Conservation (phyloP, 495 filamentous ascomycete species). For the Penicillium paradoxum region DNA sequence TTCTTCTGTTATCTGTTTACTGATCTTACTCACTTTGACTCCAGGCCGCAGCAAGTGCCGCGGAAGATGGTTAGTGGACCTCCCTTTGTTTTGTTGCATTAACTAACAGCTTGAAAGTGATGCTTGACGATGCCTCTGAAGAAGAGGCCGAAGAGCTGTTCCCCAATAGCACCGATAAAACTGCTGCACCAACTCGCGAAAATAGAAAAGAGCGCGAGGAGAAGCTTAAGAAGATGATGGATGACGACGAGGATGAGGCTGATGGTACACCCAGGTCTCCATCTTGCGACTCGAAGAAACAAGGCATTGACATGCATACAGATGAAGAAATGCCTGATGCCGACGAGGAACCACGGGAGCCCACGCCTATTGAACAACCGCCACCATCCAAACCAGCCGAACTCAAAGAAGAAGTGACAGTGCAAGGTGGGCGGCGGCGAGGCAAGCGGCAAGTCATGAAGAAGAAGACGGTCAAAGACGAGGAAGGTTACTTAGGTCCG, state of each 20-base stretch:
- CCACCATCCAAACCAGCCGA: conserved; percentile 36
- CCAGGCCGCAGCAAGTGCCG: conserved; percentile 22
- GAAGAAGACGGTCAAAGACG: conserved; percentile 86
- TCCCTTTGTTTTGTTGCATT: background rate
- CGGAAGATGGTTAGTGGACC: conserved; percentile 51
- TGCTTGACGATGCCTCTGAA: conserved; percentile 60
- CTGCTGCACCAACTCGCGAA: conserved; percentile 41
- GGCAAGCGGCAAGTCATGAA: conserved; percentile 80
- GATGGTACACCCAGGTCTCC: conserved; percentile 15
- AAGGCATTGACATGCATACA: conserved; percentile 8
- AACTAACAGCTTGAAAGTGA: conserved; percentile 22
- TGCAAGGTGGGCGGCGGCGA: conserved; percentile 63
- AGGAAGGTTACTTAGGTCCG: conserved; percentile 88
- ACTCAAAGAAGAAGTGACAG: conserved; percentile 41
- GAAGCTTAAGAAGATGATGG: conserved; percentile 79
- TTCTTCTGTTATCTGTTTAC: background rate
- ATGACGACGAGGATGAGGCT: conserved; percentile 50
- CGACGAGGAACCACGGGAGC: conserved; percentile 47
- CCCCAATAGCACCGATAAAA: conserved; percentile 35
- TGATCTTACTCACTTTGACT: conserved; percentile 10
- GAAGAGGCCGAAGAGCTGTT: conserved; percentile 67
- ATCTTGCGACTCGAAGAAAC: background rate
- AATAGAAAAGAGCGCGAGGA: conserved; percentile 67
- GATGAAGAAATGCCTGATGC: conserved; percentile 49
- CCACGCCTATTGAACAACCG: conserved; percentile 43